Evolutionary conservation across 2,329 filamentous ascomycete genomes (phyloP), one percentile per base, ranked within the genome.

Genomic region (Parafenestella ontariensis): DNA sequence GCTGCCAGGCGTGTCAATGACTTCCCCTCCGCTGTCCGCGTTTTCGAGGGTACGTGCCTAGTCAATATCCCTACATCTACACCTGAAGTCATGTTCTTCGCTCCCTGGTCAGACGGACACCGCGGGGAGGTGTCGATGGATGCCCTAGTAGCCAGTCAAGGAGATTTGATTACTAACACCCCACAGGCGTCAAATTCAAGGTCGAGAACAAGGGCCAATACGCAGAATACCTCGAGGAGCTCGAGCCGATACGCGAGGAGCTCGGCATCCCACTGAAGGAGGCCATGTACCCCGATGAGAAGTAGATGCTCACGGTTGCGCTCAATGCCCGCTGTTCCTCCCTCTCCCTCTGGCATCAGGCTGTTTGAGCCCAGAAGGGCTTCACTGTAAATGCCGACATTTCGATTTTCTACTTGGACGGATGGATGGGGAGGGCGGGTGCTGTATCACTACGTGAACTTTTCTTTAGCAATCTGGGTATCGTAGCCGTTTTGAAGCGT

Each of bases 151-250:
- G 42, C 57, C 60, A 56, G 36, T 54, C 17, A 58, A 28, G 36
- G 11, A 24, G 41, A 5, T 23, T n/a, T 50, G 52, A 59, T 65
- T 58, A 65, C 66, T 74, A 65, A 74, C 62, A 34, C 41, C 36
- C 28, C 17, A 49, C 72, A 96, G 93, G 94, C 75, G 90, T 99
- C 86, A 97, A 96, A 84, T 91, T 92, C 81, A 99, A 99, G 88
- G 95, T 98, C 70, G 95, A 99, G 87, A 99, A 96, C 87, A 89
- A 92, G 81, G 87, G 87, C 74, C 95, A 99, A 84, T 99, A 99
- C 83, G 86, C 97, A 76, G 89, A 96, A 83, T 97, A 96, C 82
- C 88, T 99, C 59, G 85, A 91, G 75, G 91, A 96, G 83, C 91
- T 99, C 69, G 92, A 96, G 85, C 85, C 89, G 64, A 84, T 98